These are phyloP conservation scores for Bacterosira constricta DNA, from an alignment of 108 stramenopile genomes.

Conservation along the genomic window DNA sequence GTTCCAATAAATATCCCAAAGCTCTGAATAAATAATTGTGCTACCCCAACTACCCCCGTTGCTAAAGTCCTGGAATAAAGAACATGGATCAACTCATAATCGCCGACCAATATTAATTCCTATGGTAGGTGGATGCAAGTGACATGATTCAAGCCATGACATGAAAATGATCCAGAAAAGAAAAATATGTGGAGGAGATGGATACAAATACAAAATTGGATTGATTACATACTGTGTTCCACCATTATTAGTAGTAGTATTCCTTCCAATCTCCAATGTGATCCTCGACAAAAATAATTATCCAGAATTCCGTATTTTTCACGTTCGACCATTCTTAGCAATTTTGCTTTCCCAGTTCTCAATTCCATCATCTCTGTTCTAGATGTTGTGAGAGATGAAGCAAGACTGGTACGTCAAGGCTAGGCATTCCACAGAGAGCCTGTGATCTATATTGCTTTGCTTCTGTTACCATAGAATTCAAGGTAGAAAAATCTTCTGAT, in stretches of 20 bases:
- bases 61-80: too few relatives aligned
- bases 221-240: too few relatives aligned
- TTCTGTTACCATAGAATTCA: slow-evolving; percentile 48
- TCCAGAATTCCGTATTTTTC: slow-evolving; percentile 40
- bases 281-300: too few relatives aligned
- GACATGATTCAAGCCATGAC: too few relatives aligned
- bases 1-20: too few relatives aligned
- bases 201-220: too few relatives aligned
- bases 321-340: slow-evolving; percentile 39
- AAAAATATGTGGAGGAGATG: too few relatives aligned
- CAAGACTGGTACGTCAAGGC: slow-evolving; percentile 36
- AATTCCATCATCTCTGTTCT: slow-evolving; percentile 57
- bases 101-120: too few relatives aligned
- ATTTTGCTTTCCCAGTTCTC: slow-evolving; percentile 29
- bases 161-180: background rate
- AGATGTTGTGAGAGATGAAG: slow-evolving; percentile 44
- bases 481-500: slow-evolving; percentile 50
- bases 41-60: too few relatives aligned
- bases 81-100: too few relatives aligned
- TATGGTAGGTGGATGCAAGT: background rate
- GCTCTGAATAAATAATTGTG: too few relatives aligned
- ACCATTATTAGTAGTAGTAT: too few relatives aligned
- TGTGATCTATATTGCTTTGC: slow-evolving; percentile 44
- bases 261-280: slow-evolving; percentile 29
- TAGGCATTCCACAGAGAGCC: slow-evolving; percentile 47